Conservation (phyloP, 805 yeast genomes). For the Zygotorulaspora sp. region DNA sequence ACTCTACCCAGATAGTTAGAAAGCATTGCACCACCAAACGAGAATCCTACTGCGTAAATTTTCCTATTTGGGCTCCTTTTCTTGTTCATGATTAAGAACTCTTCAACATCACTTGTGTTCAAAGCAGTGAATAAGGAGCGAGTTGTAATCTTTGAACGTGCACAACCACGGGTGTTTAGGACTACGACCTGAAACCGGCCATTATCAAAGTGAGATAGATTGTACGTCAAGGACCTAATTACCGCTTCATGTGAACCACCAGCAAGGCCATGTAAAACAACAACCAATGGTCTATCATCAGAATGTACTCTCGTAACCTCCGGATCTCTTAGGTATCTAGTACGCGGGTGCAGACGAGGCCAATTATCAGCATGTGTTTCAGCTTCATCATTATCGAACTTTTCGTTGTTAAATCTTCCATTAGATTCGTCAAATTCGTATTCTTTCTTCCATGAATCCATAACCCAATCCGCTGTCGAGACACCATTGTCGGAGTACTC, state of each 20-base stretch:
- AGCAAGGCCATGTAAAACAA: constrained; percentile 67
- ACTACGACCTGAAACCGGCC: constrained; percentile 54
- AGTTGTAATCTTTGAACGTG: constrained; percentile 65
- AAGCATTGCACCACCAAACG: constrained; percentile 65
- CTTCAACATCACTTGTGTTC: constrained; percentile 65
- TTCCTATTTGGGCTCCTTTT: constrained; percentile 55
- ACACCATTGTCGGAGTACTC: constrained; percentile 62
- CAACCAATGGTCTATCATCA: constrained; percentile 48
- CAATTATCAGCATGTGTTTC: constrained; percentile 47
- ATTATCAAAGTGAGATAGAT: constrained; percentile 39
- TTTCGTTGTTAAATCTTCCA: constrained; percentile 23
- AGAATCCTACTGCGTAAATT: constrained; percentile 63
- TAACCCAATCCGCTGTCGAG: constrained; percentile 69
- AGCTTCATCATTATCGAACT: constrained; percentile 32
- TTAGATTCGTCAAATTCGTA: constrained; percentile 17
- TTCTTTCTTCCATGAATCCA: constrained; percentile 25
- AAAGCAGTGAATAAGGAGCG: constrained; percentile 64
- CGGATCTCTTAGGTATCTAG: constrained; percentile 51
- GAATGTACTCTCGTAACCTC: constrained; percentile 40
- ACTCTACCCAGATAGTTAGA: constrained; percentile 71
- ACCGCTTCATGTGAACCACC: constrained; percentile 80
- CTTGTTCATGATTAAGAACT: constrained; percentile 48
- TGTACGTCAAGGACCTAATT: constrained; percentile 50
- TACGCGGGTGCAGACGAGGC: constrained; percentile 65
- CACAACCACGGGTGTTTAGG: constrained; percentile 71